These are phyloP conservation scores for Pleurotus citrinopileatus DNA, from an alignment of 768 basidiomycete species.

Conservation along the genomic window DNA sequence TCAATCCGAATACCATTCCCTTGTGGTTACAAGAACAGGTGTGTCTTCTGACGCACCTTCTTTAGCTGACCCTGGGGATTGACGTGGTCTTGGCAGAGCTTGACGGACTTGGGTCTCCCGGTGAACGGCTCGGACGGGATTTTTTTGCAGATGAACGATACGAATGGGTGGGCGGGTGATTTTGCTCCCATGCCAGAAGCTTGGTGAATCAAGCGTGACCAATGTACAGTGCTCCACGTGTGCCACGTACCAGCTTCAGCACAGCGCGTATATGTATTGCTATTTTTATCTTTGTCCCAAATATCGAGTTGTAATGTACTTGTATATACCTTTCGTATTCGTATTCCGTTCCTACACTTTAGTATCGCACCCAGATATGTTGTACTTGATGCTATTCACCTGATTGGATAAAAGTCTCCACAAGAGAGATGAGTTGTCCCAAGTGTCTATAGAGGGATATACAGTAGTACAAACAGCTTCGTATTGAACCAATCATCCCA, in stretches of 20 bases:
- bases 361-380: no score
- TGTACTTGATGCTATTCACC: no score
- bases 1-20: constrained; percentile 83
- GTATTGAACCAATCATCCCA: no score
- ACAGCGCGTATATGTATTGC: no score
- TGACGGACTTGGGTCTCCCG: constrained; percentile 89
- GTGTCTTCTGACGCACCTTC: neutral
- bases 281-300: no score
- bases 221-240: no score
- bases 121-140: constrained; percentile 89
- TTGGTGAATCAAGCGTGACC: constrained; percentile 62
- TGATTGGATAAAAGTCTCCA: no score
- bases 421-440: no score
- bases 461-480: neutral
- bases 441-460: neutral
- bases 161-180: constrained; percentile 76
- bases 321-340: neutral
- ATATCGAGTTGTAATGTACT: no score
- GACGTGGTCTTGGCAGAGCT: constrained; percentile 60
- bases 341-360: neutral
- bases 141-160: constrained; percentile 71
- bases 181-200: constrained; percentile 79
- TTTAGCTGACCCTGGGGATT: neutral
- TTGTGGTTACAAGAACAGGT: constrained; percentile 91
- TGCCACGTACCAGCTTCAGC: no score